phyloP scores from a whole-genome alignment of 1,284 basidiomycete genomes.

The Cutaneotrichosporon daszewskae region DNA sequence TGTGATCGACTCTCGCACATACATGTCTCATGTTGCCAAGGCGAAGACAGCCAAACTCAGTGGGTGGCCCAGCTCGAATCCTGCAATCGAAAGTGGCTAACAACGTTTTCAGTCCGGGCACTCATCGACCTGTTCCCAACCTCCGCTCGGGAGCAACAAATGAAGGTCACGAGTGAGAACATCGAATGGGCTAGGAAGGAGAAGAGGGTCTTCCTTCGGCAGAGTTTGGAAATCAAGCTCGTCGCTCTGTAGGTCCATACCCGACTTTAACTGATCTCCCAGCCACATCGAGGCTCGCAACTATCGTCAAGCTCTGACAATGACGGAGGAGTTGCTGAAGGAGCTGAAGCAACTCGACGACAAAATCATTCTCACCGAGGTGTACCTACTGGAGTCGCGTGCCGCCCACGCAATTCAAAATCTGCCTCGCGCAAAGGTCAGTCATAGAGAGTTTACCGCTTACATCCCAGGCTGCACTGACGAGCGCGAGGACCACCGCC shows the following conservation, averaged over 20 bases:
- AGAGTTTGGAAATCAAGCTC: conserved; percentile 86
- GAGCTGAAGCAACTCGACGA: conserved; percentile 92
- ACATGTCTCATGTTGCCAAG: conserved; percentile 93
- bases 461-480: conserved; percentile 67
- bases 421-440: conserved; percentile 83
- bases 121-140: conserved; percentile 85
- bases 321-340: conserved; percentile 78
- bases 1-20: conserved; percentile 76
- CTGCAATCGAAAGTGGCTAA: background rate
- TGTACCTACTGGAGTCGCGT: conserved; percentile 85
- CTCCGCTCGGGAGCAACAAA: conserved; percentile 71
- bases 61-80: conserved; percentile 47
- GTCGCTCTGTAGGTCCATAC: conserved; percentile 61
- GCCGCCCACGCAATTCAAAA: conserved; percentile 91
- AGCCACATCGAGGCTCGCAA: conserved; percentile 71
- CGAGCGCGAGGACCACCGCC: conserved; percentile 86
- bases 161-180: conserved; percentile 78
- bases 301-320: conserved; percentile 70
- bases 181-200: conserved; percentile 88
- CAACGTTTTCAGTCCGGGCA: conserved; percentile 69
- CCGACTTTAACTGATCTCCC: conserved; percentile 22
- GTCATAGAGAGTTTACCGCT: background rate
- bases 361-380: conserved; percentile 96
- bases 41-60: conserved; percentile 97
- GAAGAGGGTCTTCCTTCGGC: conserved; percentile 92